phyloP scores from a whole-genome alignment of 352 stramenopile species.

The Pythium chondricola region DNA sequence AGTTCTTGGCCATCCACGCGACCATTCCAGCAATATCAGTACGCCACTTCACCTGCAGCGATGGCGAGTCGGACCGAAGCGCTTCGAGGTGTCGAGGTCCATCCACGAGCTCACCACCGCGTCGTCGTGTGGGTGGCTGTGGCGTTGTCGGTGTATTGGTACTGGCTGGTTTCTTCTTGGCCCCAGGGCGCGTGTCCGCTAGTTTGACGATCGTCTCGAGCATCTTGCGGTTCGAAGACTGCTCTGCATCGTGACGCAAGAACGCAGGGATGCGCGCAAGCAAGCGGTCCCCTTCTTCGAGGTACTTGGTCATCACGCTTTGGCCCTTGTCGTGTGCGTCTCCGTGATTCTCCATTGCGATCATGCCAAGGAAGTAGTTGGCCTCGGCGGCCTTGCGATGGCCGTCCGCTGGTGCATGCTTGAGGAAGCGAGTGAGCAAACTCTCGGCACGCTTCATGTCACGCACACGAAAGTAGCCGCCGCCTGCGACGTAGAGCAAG shows the following conservation, averaged over 20 bases:
- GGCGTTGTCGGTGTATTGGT: neutral
- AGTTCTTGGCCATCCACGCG: neutral
- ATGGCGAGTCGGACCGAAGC: neutral
- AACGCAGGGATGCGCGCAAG: slow-evolving; percentile 1
- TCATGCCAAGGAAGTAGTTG: slow-evolving; percentile 1
- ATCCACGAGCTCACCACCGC: slow-evolving; percentile 4
- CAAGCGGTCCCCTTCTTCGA: slow-evolving; percentile 1
- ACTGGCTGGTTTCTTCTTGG: neutral
- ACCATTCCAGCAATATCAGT: slow-evolving; percentile 1
- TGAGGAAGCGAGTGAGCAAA: neutral
- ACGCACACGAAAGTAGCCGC: neutral
- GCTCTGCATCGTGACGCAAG: neutral
- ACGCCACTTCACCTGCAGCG: neutral
- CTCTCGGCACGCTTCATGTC: neutral
- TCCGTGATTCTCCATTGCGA: neutral
- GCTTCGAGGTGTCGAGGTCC: slow-evolving; percentile 6
- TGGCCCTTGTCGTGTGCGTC: neutral
- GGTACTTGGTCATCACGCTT: neutral
- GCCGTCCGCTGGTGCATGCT: neutral
- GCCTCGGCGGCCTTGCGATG: slow-evolving; percentile 5
- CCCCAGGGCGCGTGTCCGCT: neutral
- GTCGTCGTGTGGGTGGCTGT: neutral
- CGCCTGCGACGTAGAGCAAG: slow-evolving; percentile 2
- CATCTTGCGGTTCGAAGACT: neutral
- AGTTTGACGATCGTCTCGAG: neutral